These are phyloP conservation scores for Cercospora beticola DNA, from an alignment of 2,329 filamentous ascomycete species.

Conservation along the genomic window DNA sequence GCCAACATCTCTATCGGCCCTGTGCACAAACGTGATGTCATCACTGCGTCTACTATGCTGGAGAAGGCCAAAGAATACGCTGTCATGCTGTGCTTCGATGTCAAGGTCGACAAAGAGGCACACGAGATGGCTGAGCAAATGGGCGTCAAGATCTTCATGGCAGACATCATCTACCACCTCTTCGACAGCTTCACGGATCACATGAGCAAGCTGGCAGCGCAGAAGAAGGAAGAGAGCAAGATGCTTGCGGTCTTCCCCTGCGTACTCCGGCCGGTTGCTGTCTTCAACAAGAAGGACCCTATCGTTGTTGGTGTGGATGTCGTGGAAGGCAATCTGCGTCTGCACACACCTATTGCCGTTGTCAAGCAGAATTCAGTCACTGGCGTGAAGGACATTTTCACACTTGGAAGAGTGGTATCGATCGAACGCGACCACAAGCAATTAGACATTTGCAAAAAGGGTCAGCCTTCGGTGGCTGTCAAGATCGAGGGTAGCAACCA, in stretches of 20 bases:
- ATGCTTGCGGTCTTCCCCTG: conserved; percentile 96
- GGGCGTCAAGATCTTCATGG: conserved; percentile 95
- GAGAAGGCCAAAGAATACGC: conserved; percentile 93
- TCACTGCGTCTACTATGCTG: conserved; percentile 90
- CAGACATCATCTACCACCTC: conserved; percentile 98
- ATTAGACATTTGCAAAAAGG: conserved; percentile 87
- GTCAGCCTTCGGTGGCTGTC: conserved; percentile 93
- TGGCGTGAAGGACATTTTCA: conserved; percentile 77
- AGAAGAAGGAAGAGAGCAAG: conserved; percentile 96
- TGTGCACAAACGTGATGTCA: conserved; percentile 96
- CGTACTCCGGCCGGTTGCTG: conserved; percentile 80
- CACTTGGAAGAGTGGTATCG: conserved; percentile 86
- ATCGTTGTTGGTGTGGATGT: conserved; percentile 97
- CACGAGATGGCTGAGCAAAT: conserved; percentile 87
- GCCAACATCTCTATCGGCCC: conserved; percentile 96
- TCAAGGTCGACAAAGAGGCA: conserved; percentile 98
- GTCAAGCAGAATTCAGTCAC: conserved; percentile 80
- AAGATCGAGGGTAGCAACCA: conserved; percentile 96
- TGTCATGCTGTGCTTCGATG: conserved; percentile 99
- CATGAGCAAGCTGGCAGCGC: conserved; percentile 80
- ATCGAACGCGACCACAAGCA: conserved; percentile 99
- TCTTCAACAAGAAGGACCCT: conserved; percentile 97
- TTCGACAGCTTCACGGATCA: conserved; percentile 97
- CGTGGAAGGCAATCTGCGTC: conserved; percentile 77
- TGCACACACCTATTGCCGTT: conserved; percentile 86